Evolutionary conservation across 345 rosid species (phyloP), one percentile per base, ranked within the genome.

Genomic region (Gossypium ekmanianum): DNA sequence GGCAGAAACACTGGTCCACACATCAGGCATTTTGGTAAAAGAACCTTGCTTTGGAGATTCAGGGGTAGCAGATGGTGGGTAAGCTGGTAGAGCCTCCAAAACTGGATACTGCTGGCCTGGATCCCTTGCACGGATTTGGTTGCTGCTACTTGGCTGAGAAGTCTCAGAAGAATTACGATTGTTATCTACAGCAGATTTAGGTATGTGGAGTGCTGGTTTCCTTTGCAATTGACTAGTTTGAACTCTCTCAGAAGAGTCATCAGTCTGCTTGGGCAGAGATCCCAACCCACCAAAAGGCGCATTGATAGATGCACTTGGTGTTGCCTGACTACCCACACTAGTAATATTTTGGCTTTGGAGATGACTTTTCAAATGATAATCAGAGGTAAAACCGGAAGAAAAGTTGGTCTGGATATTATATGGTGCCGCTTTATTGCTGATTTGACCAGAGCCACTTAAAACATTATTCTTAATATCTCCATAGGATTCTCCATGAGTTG

Each of bases 281-380:
- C 79, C 58, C 67, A 88, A 82, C 68, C 80, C 72, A 77, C 82
- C 82, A 55, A 81, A 79, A 80, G 85, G 73, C 68, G 75, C 64
- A 77, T 73, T 78, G 57, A 71, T 76, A 50, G 84, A 68, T 66
- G 81, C 85, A 75, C 71, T 75, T 39, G 34, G 61, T 68, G 77
- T 41, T 68, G 61, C 82, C 61, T 74, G 85, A 72, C 80, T 84
- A 80, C 73, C 81, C 66, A 79, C 72, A 84, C 58, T 82, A 80
- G 73, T 58, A 76, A 79, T 72, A 65, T 75, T 83, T 78, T 80
- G 88, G 74, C 73, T 81, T 75, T 84, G 89, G 73, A 79, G 74
- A 79, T 79, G 76, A 76, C 82, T 85, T 82, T 81, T 81, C 47
- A 87, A 63, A 83, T 81, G 83, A 79, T 85, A 85, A 67, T 85